Percentiles rank a stretch among this genome's conserved stretches.
Conservation (phyloP, 352 stramenopile species). For the Phytophthora chlamydospora region DNA sequence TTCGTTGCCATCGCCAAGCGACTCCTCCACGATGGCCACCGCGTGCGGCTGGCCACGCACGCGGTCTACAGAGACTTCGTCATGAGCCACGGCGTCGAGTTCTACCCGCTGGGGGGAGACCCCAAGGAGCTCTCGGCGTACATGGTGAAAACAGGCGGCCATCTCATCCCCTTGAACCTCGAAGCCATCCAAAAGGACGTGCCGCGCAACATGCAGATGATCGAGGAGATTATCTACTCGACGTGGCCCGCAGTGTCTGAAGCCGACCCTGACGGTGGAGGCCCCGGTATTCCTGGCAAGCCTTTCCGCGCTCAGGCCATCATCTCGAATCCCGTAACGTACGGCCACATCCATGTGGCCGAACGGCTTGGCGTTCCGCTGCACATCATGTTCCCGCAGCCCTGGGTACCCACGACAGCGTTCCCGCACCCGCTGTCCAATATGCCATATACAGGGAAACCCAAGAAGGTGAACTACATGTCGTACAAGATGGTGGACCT, state of each 20-base stretch:
- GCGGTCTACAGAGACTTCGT: conserved; percentile 89
- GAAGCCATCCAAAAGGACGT: conserved; percentile 72
- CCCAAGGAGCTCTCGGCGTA: conserved; percentile 86
- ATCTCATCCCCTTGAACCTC: conserved; percentile 72
- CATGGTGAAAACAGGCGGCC: conserved; percentile 92
- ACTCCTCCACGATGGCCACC: conserved; percentile 86
- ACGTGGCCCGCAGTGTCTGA: conserved; percentile 90
- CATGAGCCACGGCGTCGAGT: conserved; percentile 70
- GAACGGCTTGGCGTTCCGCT: conserved; percentile 92
- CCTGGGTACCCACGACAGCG: conserved; percentile 86
- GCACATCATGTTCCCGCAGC: conserved; percentile 95
- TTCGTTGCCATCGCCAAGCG: conserved; percentile 88
- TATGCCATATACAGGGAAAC: conserved; percentile 74
- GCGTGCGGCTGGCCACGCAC: conserved; percentile 92
- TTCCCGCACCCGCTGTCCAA: conserved; percentile 93
- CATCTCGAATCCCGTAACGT: conserved; percentile 94
- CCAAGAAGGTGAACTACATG: conserved; percentile 73
- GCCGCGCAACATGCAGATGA: conserved; percentile 89
- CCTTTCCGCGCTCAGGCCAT: conserved; percentile 91
- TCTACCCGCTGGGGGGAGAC: conserved; percentile 79
- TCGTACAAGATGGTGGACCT: conserved; percentile 91
- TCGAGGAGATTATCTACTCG: conserved; percentile 87
- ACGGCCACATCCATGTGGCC: conserved; percentile 93
- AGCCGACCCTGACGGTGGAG: conserved; percentile 76
- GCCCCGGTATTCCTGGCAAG: conserved; percentile 41